phyloP scores from a whole-genome alignment of 2,329 filamentous ascomycete genomes.

The Leptosphaerulina australis region DNA sequence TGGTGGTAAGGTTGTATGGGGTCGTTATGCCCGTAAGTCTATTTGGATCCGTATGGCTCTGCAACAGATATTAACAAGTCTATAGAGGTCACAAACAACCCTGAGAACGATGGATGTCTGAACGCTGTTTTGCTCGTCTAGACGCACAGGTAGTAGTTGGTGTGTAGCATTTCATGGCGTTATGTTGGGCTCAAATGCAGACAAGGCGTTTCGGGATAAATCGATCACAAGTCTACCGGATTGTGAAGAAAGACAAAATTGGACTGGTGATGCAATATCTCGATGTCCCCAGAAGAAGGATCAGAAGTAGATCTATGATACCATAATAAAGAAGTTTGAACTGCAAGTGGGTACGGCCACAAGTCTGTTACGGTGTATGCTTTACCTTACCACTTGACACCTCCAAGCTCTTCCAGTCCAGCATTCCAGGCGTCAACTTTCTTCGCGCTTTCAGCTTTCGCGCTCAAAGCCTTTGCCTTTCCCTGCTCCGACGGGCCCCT shows the following conservation, averaged over 20 bases:
- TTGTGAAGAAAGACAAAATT: slow-evolving; percentile 10
- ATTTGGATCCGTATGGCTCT: no score
- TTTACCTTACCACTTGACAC: not conserved
- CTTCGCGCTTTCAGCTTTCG: not conserved
- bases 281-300: not conserved
- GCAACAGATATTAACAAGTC: not conserved
- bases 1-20: slow-evolving; percentile 72
- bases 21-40: slow-evolving; percentile 40
- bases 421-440: no score
- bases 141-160: not conserved
- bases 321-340: slow-evolving; percentile 13
- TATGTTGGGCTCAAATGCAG: slow-evolving; percentile 5
- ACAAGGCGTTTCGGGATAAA: slow-evolving; percentile 6
- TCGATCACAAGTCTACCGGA: not conserved
- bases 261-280: slow-evolving; percentile 14
- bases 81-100: slow-evolving; percentile 44
- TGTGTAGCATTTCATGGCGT: slow-evolving; percentile 18
- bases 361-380: not conserved
- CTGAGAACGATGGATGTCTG: slow-evolving; percentile 49
- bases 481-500: not conserved
- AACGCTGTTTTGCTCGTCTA: slow-evolving; percentile 48
- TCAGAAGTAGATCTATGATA: slow-evolving; percentile 10
- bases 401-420: not conserved
- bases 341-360: no score
- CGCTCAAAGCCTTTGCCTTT: not conserved